Base-by-base conservation (phyloP, 176 grass and related monocot genomes). In the Musa beccarii region DNA sequence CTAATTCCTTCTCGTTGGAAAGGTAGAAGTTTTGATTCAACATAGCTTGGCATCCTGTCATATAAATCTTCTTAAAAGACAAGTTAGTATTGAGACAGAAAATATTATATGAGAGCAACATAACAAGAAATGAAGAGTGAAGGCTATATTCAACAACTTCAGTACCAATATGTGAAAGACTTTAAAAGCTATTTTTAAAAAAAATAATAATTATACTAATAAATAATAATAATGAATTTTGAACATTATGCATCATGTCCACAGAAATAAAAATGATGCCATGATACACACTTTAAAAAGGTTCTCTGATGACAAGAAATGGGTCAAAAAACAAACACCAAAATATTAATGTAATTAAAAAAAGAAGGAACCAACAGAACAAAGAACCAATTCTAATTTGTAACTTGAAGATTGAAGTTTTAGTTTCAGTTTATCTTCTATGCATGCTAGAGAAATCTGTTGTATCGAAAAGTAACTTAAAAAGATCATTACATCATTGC, bases 1-100 rank as follows among this genome's bases (percentile, higher is more conserved):
- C 89, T 91, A 75, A 97, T 70, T 13, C 94, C 88, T 82, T 97
- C 94, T 75, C 84, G 81, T 80, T 97, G 94, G 79, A 97, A 97
- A 53, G 84, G 78, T 81, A 97, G 87, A 73, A 97, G 94, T 72
- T 90, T 90, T 2, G 74, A 85, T 65, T 97, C 88, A 75, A 97
- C 56, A 75, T 89, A 70, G 52, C 77, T 29, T n/a, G 94, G 86
- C 67, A 97, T 93, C 71, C 75, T 93, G 76, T 75, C 80, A 81
- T 97, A 97, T 56, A 90, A 64, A 89, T 75, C 94, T 97, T 88
- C 74, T 15, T 66, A 80, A 49, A 63, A 85, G 57, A 76, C 11
- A 82, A 51, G 19, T 97, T 80, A 97, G 88, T 70, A 76, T 65
- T 25, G 50, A 23, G 61, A 29, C 51, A 62, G 66, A 50, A n/a